Evolutionary conservation across 2,329 filamentous ascomycete species (phyloP), one percentile per base, ranked within the genome.

Genomic region (Venturia nashicola): DNA sequence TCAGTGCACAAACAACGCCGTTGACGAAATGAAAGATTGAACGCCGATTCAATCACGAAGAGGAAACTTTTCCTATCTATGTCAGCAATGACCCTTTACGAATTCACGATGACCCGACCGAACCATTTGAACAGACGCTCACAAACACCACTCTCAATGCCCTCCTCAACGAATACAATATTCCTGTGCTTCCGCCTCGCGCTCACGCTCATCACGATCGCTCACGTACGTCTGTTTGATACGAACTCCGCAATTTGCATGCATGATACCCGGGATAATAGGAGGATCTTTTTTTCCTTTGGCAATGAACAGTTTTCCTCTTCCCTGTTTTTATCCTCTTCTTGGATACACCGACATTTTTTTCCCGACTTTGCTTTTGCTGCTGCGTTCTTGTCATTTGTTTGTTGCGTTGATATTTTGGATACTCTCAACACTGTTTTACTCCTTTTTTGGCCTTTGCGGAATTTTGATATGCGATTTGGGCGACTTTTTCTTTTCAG

Each of bases 211-310:
- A 14, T 46, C 43, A 48, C 44, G 44, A 48, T 48, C 51, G 27
- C 12, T 55, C 27, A 36, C 27, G 27, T 14, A 36, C 51, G 51
- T 57, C 51, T 57, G 51, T 36, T n/a, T 36, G 32, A 36, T n/a
- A 36, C 32, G 48, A 55, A 23, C n/a, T 55, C 36, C 51, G 51
- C 32, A 36, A 14, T 57, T 36, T 36, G 51, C 23, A 57, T 36
- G 51, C 51, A 57, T 57, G 51, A 57, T 57, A 57, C 51, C 51
- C 51, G 51, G 51, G 51, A 36, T 36, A n/a, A 14, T n/a, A 36
- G 51, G 51, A 57, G 51, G 51, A 36, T 57, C 23, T 57, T 36
- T n/a, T 57, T 57, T 36, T 32, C 20, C 43, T 27, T 34, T 57
- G 18, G 27, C 32, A n/a, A 57, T 20, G 51, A 57, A 57, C 51